These are phyloP conservation scores for Phylloporus sp. DNA, from an alignment of 768 basidiomycete species.

Conservation along the genomic window DNA sequence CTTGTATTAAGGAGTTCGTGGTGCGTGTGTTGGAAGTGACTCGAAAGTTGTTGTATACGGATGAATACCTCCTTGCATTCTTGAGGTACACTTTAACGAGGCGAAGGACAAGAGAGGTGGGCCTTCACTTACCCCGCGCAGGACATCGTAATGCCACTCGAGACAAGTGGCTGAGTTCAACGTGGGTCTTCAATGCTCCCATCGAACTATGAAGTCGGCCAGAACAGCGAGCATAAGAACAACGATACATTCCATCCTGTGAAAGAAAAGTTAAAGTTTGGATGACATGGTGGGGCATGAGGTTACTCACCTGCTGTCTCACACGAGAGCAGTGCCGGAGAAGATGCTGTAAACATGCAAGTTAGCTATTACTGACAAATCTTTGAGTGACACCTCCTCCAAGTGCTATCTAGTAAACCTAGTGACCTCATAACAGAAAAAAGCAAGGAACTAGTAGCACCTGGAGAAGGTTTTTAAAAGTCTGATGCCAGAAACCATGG, in stretches of 20 bases:
- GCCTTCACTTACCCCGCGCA: constrained; percentile 16
- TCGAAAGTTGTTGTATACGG: constrained; percentile 23
- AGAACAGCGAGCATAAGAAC: constrained; percentile 24
- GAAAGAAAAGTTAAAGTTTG: not conserved
- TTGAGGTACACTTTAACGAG: constrained; percentile 12
- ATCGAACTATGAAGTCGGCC: constrained; percentile 23
- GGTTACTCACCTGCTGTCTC: constrained; percentile 9
- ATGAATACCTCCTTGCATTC: constrained; percentile 23
- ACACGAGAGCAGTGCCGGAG: constrained; percentile 22
- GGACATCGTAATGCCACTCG: constrained; percentile 27
- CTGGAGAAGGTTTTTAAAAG: constrained; percentile 1
- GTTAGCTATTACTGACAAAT: constrained; percentile 7
- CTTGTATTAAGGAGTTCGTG: constrained; percentile 13
- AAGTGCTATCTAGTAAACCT: constrained; percentile 14
- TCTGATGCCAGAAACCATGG: constrained; percentile 4
- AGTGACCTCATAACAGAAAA: constrained; percentile 6
- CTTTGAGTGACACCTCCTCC: constrained; percentile 1
- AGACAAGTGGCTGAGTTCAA: constrained; percentile 30
- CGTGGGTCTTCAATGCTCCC: constrained; percentile 19
- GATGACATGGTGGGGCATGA: no score
- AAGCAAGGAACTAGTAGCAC: constrained; percentile 13
- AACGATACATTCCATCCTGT: constrained; percentile 27
- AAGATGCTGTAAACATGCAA: constrained; percentile 20
- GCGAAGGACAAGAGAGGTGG: not conserved
- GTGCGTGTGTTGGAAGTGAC: constrained; percentile 23